Evolutionary conservation across 2,329 filamentous ascomycete genomes (phyloP).

Genomic region (Monosporascus sp.): DNA sequence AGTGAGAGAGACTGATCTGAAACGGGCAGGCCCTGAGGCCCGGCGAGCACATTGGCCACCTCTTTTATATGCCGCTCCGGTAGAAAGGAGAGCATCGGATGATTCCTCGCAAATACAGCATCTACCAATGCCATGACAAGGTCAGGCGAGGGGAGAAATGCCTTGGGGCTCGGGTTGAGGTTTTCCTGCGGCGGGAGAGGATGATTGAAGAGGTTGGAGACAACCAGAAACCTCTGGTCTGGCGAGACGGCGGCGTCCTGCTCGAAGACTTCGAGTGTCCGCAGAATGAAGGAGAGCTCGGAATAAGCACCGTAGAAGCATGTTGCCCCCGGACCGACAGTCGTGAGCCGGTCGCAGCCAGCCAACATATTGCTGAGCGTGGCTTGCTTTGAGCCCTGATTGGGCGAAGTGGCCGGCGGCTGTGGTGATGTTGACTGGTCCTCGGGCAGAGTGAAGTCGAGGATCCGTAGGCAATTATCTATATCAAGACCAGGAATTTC

Average conservation of each 20-base stretch:
- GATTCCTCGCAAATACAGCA: neutral
- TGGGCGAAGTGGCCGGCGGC: neutral
- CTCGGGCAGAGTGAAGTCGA: constrained; percentile 4
- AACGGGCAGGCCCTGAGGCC: neutral
- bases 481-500: constrained; percentile 3
- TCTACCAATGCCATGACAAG: neutral
- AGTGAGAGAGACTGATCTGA: constrained; percentile 1
- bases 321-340: neutral
- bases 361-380: constrained; percentile 3
- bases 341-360: constrained; percentile 1
- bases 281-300: constrained; percentile 3
- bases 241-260: neutral
- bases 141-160: neutral
- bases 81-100: constrained; percentile 5
- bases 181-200: neutral
- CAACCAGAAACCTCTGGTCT: neutral
- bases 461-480: constrained; percentile 3
- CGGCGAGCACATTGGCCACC: neutral
- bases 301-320: constrained; percentile 5
- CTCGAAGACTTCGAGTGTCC: constrained; percentile 2
- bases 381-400: neutral
- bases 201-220: constrained; percentile 2
- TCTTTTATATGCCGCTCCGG: constrained; percentile 1
- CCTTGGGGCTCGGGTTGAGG: neutral
- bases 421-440: neutral